These are phyloP conservation scores for Carallia brachiata DNA, from an alignment of 345 rosid species.

Conservation along the genomic window DNA sequence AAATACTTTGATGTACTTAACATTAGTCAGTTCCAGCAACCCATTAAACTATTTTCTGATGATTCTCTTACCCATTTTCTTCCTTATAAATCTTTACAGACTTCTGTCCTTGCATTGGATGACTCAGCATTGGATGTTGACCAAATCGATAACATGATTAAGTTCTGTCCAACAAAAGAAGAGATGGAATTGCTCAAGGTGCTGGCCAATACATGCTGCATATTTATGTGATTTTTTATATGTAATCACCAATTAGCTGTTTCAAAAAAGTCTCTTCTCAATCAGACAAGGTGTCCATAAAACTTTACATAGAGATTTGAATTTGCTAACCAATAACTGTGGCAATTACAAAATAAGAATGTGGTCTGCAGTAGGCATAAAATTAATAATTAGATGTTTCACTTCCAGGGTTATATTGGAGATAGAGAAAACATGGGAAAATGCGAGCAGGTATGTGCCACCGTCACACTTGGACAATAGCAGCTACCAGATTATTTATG, in stretches of 20 bases:
- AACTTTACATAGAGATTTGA: background rate
- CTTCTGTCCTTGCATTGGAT: conserved; percentile 72
- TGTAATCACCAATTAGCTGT: background rate
- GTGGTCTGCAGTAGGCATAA: background rate
- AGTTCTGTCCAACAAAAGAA: conserved; percentile 87
- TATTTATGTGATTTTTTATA: conserved; percentile 2
- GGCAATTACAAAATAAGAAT: background rate
- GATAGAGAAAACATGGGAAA: conserved; percentile 67
- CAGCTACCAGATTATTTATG: background rate
- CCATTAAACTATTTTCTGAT: background rate
- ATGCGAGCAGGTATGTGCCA: conserved; percentile 65
- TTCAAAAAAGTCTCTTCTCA: background rate
- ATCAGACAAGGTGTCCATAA: background rate
- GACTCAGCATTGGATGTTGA: conserved; percentile 70
- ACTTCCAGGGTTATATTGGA: conserved; percentile 55
- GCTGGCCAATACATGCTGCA: background rate
- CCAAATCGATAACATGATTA: conserved; percentile 79
- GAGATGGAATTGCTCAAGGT: conserved; percentile 77
- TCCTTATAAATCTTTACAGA: conserved; percentile 42
- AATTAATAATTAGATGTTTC: background rate
- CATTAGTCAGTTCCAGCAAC: background rate
- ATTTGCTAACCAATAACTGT: background rate
- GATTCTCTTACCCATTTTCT: conserved; percentile 20
- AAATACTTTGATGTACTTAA: conserved; percentile 6
- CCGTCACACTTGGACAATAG: background rate